These are phyloP conservation scores for Leavenworthia alabamica DNA, from an alignment of 345 rosid genomes.

Conservation along the genomic window DNA sequence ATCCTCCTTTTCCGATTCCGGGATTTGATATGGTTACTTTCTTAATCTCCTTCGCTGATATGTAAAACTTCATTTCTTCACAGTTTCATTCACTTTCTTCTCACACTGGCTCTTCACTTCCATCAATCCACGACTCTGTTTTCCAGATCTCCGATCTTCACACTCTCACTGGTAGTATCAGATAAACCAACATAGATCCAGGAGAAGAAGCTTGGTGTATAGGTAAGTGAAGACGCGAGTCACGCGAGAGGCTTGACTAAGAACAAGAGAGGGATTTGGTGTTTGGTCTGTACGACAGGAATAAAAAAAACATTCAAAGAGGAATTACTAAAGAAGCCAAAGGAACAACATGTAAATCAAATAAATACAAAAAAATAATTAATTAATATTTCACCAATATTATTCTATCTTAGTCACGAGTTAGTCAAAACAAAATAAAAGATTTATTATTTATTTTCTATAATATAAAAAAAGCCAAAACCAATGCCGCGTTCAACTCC, in stretches of 20 bases:
- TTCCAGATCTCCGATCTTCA: conserved; percentile 6
- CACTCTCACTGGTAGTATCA: no score
- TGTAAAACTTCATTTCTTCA: conserved; percentile 54
- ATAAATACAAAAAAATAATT: neutral
- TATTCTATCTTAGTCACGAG: no score
- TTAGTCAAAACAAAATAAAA: no score
- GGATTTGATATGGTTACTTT: conserved; percentile 50
- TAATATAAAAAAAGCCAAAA: no score
- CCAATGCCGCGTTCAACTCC: no score
- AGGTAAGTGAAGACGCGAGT: neutral
- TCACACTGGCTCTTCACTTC: conserved; percentile 26
- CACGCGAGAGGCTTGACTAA: neutral
- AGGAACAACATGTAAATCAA: conserved; percentile 16
- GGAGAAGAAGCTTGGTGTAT: no score
- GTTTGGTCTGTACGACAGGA: conserved; percentile 22
- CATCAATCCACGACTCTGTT: conserved; percentile 20
- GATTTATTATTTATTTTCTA: no score
- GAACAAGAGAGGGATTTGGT: neutral
- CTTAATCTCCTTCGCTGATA: conserved; percentile 64
- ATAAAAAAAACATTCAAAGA: conserved; percentile 9
- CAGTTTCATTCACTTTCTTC: no score
- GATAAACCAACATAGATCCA: no score
- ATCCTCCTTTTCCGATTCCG: conserved; percentile 30
- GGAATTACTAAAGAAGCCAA: conserved; percentile 25
- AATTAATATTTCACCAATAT: neutral